Evolutionary conservation across 352 stramenopile genomes (phyloP), one percentile per base, ranked within the genome.

Genomic region (Globisporangium solare): DNA sequence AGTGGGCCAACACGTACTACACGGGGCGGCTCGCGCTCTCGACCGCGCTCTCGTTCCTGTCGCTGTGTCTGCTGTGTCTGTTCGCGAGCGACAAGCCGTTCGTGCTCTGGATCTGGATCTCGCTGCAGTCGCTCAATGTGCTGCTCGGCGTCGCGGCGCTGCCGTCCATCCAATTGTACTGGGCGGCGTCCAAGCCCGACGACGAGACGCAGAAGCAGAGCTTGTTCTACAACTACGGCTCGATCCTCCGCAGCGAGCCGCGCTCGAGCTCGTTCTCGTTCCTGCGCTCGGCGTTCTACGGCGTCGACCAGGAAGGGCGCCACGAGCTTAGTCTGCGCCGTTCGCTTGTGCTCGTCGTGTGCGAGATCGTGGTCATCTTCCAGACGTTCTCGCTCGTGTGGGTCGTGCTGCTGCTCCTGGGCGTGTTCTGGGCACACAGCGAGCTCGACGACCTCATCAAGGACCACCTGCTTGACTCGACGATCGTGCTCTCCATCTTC

Each of bases 1-100:
- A 84, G 60, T 75, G 74, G 65, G 71, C 73, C 47, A 89, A 89
- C 65, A 81, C 79, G 55, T 88, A 87, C 75, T 88, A 86, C 63
- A 74, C 76, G 12, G 79, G 74, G 54, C 71, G 75, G 39, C 68
- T 87, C 51, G 76, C 64, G 12, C 43, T 68, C 58, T 74, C 79
- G 22, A 80, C 75, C 18, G 48, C 83, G 50, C 54, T 73, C 17
- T 85, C 77, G 6, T 59, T 71, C 47, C 46, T 75, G 6, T 83
- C 69, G 4, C 54, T 88, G 24, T 22, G 70, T 20, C 40, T 86
- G 58, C 56, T 86, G 17, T 67, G 69, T 20, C 48, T 75, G 18
- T 71, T 73, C 17, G 70, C 69, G 31, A 17, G 40, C 7, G 24
- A 62, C 17, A 27, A 64, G 42, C 60, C 66, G 47, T 52, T 70